Conservation (phyloP, 352 stramenopile genomes). For the Phytophthora tubulina region DNA sequence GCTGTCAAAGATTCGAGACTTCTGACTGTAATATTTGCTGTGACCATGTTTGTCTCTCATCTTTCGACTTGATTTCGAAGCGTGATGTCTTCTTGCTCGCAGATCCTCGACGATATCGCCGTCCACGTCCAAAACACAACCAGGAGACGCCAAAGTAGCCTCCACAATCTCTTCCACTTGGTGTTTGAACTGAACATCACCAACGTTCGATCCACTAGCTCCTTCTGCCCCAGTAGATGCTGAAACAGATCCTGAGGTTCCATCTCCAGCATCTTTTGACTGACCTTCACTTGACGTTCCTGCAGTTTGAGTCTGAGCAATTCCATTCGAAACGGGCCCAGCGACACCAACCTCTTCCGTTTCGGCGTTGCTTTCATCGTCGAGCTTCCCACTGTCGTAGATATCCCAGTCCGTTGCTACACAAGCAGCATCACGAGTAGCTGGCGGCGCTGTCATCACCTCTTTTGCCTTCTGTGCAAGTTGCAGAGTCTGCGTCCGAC, state of each 20-base stretch:
- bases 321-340: neutral
- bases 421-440: slow-evolving; percentile 77
- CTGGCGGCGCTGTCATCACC: slow-evolving; percentile 82
- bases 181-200: slow-evolving; percentile 69
- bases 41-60: slow-evolving; percentile 24
- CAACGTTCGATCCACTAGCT: slow-evolving; percentile 41
- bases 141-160: slow-evolving; percentile 75
- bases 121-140: slow-evolving; percentile 82
- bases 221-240: slow-evolving; percentile 21
- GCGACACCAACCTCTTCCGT: slow-evolving; percentile 35
- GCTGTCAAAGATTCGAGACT: too few species aligned
- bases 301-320: slow-evolving; percentile 14
- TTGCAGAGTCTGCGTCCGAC: slow-evolving; percentile 74
- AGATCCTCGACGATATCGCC: slow-evolving; percentile 84
- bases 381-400: slow-evolving; percentile 65
- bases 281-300: slow-evolving; percentile 26
- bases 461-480: slow-evolving; percentile 85
- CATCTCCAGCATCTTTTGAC: slow-evolving; percentile 22
- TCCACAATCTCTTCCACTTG: slow-evolving; percentile 86
- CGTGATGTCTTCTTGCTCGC: slow-evolving; percentile 57
- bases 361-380: slow-evolving; percentile 41
- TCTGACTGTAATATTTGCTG: slow-evolving; percentile 48
- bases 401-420: slow-evolving; percentile 90
- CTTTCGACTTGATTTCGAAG: slow-evolving; percentile 33
- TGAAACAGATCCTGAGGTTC: slow-evolving; percentile 5